These are phyloP conservation scores for Tetrapisispora pingtungensis DNA, from an alignment of 805 yeast species.

Conservation along the genomic window DNA sequence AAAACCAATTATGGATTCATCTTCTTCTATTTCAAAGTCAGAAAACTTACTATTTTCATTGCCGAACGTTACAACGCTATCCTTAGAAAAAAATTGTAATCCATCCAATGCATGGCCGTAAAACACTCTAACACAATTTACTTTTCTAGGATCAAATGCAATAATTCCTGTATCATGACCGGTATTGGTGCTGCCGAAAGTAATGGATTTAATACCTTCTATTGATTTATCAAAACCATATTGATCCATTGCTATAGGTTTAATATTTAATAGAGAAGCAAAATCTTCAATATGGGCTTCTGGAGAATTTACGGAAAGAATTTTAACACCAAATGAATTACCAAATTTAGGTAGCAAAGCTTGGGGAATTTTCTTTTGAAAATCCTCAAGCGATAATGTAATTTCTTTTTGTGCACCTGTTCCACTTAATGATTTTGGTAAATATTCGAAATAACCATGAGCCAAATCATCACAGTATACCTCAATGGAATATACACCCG, in stretches of 20 bases:
- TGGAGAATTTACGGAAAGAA: constrained; percentile 53
- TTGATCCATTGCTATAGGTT: constrained; percentile 18
- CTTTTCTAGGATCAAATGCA: constrained; percentile 20
- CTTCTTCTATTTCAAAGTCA: constrained; percentile 44
- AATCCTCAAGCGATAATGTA: constrained; percentile 37
- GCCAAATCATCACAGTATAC: constrained; percentile 46
- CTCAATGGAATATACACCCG: constrained; percentile 73
- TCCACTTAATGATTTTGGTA: constrained; percentile 49
- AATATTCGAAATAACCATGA: constrained; percentile 48
- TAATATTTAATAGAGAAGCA: constrained; percentile 14
- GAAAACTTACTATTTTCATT: constrained; percentile 40
- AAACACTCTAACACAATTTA: constrained; percentile 51
- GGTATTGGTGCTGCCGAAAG: constrained; percentile 19
- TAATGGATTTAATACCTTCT: constrained; percentile 22
- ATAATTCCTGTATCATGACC: constrained; percentile 25
- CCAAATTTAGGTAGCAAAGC: constrained; percentile 23
- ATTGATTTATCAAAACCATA: constrained; percentile 19
- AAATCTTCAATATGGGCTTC: constrained; percentile 45
- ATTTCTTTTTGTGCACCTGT: constrained; percentile 48
- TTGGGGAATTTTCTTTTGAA: constrained; percentile 31
- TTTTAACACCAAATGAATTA: constrained; percentile 34
- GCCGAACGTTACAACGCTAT: constrained; percentile 35
- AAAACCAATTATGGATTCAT: constrained; percentile 53
- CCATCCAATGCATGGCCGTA: constrained; percentile 82
- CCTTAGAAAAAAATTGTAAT: constrained; percentile 40